Conservation (phyloP, 169 alveolate species). For the Cryptosporidium sp. region DNA sequence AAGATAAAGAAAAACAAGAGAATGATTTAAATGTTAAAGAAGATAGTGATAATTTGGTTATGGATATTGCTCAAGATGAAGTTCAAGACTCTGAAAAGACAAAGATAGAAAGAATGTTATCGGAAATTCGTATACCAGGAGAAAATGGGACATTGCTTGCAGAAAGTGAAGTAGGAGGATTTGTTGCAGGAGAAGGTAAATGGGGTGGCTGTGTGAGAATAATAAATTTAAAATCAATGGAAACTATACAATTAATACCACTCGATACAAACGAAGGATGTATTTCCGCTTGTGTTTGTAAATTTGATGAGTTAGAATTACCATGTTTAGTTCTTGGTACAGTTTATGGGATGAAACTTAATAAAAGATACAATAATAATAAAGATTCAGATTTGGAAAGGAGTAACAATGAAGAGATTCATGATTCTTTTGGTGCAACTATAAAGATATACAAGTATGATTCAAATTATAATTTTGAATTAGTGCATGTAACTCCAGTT, state of each 20-base stretch:
- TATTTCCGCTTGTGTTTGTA: conserved; percentile 87
- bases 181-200: conserved; percentile 92
- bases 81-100: background rate
- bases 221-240: conserved; percentile 84
- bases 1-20: background rate
- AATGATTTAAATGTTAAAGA: background rate
- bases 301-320: conserved; percentile 88
- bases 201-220: conserved; percentile 95
- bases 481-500: conserved; percentile 74
- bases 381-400: background rate
- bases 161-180: conserved; percentile 86
- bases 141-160: conserved; percentile 79
- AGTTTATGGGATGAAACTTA: conserved; percentile 86
- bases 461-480: conserved; percentile 76
- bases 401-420: conserved; percentile 26
- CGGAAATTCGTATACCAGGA: conserved; percentile 66
- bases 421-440: conserved; percentile 77
- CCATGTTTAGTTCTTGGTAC: conserved; percentile 93
- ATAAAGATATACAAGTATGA: conserved; percentile 81
- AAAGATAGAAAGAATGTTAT: conserved; percentile 2
- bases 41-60: background rate
- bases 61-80: conserved; percentile 1
- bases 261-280: conserved; percentile 96
- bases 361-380: background rate
- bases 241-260: conserved; percentile 88